A percentile compares a stretch with the other conserved stretches of the same genome.
phyloP scores from a whole-genome alignment of 352 stramenopile genomes.

The Globisporangium barbulae region DNA sequence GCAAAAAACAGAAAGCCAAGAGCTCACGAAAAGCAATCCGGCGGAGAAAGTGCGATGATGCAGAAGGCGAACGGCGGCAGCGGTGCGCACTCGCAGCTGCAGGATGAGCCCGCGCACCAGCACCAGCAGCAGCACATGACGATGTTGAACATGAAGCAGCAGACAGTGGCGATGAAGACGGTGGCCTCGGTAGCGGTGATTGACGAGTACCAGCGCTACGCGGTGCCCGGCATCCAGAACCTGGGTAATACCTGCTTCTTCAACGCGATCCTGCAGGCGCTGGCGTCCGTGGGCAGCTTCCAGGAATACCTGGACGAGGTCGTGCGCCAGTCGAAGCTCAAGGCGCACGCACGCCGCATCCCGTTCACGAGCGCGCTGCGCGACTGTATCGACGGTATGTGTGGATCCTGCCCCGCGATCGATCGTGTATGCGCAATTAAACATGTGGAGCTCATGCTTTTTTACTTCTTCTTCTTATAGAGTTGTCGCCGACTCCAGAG shows the following conservation, averaged over 20 bases:
- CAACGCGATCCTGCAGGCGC: slow-evolving; percentile 85
- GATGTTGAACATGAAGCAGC: background rate
- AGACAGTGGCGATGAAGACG: background rate
- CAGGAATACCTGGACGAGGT: slow-evolving; percentile 68
- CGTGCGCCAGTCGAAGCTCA: slow-evolving; percentile 29
- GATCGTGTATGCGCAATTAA: background rate
- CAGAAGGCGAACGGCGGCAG: slow-evolving; percentile 1
- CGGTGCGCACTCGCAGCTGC: slow-evolving; percentile 3
- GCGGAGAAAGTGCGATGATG: slow-evolving; percentile 6
- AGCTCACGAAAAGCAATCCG: slow-evolving; percentile 4
- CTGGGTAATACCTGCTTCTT: slow-evolving; percentile 91
- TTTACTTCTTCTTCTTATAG: slow-evolving; percentile 8
- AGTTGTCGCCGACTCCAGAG: slow-evolving; percentile 28
- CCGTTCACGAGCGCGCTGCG: slow-evolving; percentile 61
- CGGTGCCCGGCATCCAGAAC: slow-evolving; percentile 78
- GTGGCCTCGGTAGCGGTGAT: background rate
- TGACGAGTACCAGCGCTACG: slow-evolving; percentile 18
- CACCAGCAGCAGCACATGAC: background rate
- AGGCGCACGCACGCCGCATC: slow-evolving; percentile 36
- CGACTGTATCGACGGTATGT: slow-evolving; percentile 64
- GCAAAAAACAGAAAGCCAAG: slow-evolving; percentile 5
- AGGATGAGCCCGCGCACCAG: background rate
- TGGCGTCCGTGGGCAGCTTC: slow-evolving; percentile 70
- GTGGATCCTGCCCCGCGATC: background rate
- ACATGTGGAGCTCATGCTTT: background rate